Conservation (phyloP, 805 yeast genomes). For the Saccharomycopsis selenospora region DNA sequence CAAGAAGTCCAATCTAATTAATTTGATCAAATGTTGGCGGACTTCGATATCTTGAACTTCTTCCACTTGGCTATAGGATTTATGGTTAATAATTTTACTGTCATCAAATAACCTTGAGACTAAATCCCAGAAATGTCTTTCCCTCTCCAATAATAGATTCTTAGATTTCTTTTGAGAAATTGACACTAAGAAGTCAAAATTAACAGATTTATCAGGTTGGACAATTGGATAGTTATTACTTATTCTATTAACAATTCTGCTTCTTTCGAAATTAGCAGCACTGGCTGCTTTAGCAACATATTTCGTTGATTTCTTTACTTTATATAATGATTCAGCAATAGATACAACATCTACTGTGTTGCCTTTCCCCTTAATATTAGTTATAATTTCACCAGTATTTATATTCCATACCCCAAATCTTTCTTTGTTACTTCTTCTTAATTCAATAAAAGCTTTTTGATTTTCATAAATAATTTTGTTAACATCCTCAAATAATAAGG, state of each 20-base stretch:
- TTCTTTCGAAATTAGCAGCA: constrained; percentile 1
- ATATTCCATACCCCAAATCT: constrained; percentile 14
- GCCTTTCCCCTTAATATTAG: constrained; percentile 2
- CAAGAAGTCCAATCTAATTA: constrained; percentile 38
- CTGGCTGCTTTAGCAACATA: not conserved
- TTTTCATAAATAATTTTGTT: constrained; percentile 29
- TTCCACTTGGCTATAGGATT: constrained; percentile 23
- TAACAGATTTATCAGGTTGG: constrained; percentile 26
- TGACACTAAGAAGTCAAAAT: constrained; percentile 29
- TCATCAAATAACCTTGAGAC: constrained; percentile 59
- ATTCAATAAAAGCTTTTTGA: constrained; percentile 27
- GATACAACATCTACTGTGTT: not conserved
- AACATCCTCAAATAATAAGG: constrained; percentile 41
- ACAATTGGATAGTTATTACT: constrained; percentile 34
- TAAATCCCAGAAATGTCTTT: constrained; percentile 41
- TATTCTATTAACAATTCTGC: constrained; percentile 1
- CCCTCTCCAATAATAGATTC: constrained; percentile 22
- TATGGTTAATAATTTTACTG: constrained; percentile 20
- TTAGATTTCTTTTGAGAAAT: constrained; percentile 20
- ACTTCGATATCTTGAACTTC: constrained; percentile 19
- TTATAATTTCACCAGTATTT: constrained; percentile 2
- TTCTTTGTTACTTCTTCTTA: constrained; percentile 22
- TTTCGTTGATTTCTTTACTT: not conserved
- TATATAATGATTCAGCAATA: not conserved
- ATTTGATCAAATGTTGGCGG: constrained; percentile 27